Evolutionary conservation across 2,329 filamentous ascomycete species (phyloP).

Genomic region (Cladobotryum protrusum): DNA sequence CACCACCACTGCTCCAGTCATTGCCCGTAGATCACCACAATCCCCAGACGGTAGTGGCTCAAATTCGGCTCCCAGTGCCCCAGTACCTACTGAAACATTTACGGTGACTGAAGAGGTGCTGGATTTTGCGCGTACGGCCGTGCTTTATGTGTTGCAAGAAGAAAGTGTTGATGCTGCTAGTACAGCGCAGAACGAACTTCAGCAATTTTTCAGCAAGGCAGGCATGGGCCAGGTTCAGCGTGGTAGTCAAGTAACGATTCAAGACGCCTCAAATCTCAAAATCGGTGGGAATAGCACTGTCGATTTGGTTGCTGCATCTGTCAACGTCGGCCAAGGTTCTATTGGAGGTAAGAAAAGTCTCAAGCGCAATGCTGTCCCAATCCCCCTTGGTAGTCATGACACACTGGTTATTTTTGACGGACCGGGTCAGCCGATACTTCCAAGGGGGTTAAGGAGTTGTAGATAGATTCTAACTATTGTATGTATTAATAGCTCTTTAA

Average conservation of each 20-base stretch:
- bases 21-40: background rate
- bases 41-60: background rate
- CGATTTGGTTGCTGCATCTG: constrained; percentile 42
- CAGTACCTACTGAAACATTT: constrained; percentile 29
- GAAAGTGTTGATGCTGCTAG: constrained; percentile 44
- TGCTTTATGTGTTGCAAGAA: constrained; percentile 57
- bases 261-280: constrained; percentile 35
- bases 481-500: background rate
- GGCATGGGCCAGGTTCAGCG: constrained; percentile 22
- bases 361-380: constrained; percentile 13
- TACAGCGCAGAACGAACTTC: constrained; percentile 47
- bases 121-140: constrained; percentile 57
- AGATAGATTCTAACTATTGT: background rate
- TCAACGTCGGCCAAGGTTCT: constrained; percentile 31
- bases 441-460: background rate
- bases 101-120: constrained; percentile 48
- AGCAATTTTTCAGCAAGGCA: constrained; percentile 46
- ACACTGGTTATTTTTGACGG: background rate
- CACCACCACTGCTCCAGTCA: background rate
- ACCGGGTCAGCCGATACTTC: background rate
- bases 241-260: constrained; percentile 29
- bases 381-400: background rate
- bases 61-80: background rate
- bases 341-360: constrained; percentile 20
- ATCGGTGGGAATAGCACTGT: constrained; percentile 41